Evolutionary conservation across 768 basidiomycete species (phyloP).

Genomic region (Phanerodontia chrysosporium): DNA sequence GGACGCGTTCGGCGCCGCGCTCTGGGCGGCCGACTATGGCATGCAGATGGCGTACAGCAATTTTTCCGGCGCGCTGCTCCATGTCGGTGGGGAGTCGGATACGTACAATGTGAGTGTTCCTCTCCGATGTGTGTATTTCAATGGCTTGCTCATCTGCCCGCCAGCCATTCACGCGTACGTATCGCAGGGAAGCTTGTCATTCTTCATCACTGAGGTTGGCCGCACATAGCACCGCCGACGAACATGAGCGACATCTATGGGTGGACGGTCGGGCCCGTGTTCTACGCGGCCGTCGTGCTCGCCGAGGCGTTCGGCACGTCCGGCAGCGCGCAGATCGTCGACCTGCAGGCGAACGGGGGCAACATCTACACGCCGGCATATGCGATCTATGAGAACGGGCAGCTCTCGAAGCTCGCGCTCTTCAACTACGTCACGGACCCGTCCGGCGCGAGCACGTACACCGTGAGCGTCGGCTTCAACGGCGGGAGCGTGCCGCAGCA

Average conservation of each 20-base stretch:
- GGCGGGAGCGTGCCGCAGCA: constrained; percentile 22
- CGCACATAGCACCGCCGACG: constrained; percentile 43
- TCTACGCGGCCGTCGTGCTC: constrained; percentile 42
- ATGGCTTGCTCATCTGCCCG: not conserved
- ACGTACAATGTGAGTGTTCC: constrained; percentile 46
- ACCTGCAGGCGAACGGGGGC: constrained; percentile 30
- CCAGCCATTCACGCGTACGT: constrained; percentile 46
- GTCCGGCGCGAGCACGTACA: constrained; percentile 32
- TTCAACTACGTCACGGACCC: constrained; percentile 47
- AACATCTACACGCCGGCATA: constrained; percentile 42
- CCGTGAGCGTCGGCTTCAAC: constrained; percentile 31
- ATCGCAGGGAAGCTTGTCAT: not conserved
- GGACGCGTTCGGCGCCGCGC: constrained; percentile 44
- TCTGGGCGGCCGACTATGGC: constrained; percentile 50
- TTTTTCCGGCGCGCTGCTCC: constrained; percentile 43
- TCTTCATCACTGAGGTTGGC: too few relatives aligned
- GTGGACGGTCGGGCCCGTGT: constrained; percentile 46
- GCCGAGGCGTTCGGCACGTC: constrained; percentile 43
- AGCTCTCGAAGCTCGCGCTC: constrained; percentile 37
- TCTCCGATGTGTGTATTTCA: not conserved
- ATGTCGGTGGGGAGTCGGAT: constrained; percentile 43
- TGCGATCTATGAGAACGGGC: constrained; percentile 43
- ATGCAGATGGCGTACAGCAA: constrained; percentile 46
- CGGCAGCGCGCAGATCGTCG: constrained; percentile 35
- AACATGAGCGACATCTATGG: constrained; percentile 32